These are phyloP conservation scores for Exophiala alcalophila DNA, from an alignment of 2,329 filamentous ascomycete genomes.

Conservation along the genomic window DNA sequence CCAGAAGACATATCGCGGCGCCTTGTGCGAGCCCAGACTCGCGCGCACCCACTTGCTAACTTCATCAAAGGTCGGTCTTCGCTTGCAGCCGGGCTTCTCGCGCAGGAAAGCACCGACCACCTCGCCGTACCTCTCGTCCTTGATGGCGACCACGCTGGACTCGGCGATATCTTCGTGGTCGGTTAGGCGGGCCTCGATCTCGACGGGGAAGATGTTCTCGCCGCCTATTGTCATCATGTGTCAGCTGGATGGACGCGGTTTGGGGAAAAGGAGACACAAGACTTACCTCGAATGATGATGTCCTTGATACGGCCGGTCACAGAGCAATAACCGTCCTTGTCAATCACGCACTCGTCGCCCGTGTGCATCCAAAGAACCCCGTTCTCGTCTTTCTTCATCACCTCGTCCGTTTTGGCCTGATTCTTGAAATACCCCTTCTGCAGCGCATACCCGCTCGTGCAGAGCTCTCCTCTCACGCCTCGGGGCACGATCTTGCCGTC, in stretches of 20 bases:
- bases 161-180: slow-evolving; percentile 60
- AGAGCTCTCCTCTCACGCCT: slow-evolving; percentile 72
- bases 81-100: slow-evolving; percentile 50
- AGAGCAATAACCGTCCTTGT: slow-evolving; percentile 71
- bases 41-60: slow-evolving; percentile 62
- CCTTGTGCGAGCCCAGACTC: slow-evolving; percentile 63
- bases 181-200: slow-evolving; percentile 84
- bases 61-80: slow-evolving; percentile 51
- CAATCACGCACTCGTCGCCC: slow-evolving; percentile 82
- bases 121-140: slow-evolving; percentile 68
- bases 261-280: background rate
- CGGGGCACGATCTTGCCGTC: slow-evolving; percentile 63
- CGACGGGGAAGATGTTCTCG: slow-evolving; percentile 91
- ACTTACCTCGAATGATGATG: slow-evolving; percentile 69
- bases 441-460: slow-evolving; percentile 75
- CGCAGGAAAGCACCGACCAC: slow-evolving; percentile 64
- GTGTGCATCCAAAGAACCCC: slow-evolving; percentile 78
- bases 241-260: background rate
- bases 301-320: slow-evolving; percentile 71
- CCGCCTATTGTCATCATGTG: slow-evolving; percentile 54
- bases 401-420: slow-evolving; percentile 63
- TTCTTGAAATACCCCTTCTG: slow-evolving; percentile 89
- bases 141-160: slow-evolving; percentile 67
- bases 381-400: slow-evolving; percentile 46
- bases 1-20: slow-evolving; percentile 71